phyloP scores from a whole-genome alignment of 169 alveolate species.

The Amoebophrya sp. region DNA sequence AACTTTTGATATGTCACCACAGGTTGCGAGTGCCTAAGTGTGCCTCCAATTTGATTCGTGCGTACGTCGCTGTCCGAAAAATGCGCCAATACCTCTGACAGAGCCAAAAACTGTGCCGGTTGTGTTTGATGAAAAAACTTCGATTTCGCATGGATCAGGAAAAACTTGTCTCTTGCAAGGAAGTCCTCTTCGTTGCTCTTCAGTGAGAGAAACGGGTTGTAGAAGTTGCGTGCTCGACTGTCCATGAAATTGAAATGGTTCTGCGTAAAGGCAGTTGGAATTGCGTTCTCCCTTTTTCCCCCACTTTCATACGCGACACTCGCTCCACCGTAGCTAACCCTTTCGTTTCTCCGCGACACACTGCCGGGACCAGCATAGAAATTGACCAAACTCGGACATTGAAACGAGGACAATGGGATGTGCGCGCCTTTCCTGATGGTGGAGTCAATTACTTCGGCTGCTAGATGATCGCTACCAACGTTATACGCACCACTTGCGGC shows the following conservation, averaged over 20 bases:
- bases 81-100: not conserved
- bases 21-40: not conserved
- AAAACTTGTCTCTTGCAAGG: not conserved
- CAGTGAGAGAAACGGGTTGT: conserved; percentile 8
- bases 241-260: not conserved
- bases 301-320: too few relatives aligned
- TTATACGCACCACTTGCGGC: too few relatives aligned
- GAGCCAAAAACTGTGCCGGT: not conserved
- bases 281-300: too few relatives aligned
- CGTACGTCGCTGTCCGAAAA: not conserved
- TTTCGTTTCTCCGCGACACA: not conserved
- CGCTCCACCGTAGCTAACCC: not conserved
- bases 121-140: not conserved
- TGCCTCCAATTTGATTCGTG: not conserved
- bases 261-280: not conserved
- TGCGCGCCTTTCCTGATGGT: too few relatives aligned
- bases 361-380: not conserved
- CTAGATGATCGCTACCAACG: too few relatives aligned
- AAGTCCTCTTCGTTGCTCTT: conserved; percentile 1
- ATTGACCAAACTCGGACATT: not conserved
- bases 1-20: not conserved
- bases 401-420: not conserved
- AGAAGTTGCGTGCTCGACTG: not conserved
- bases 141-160: conserved; percentile 14
- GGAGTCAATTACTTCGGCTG: too few relatives aligned